phyloP scores from a whole-genome alignment of 2,329 filamentous ascomycete species.

The Aschersonia sp. region DNA sequence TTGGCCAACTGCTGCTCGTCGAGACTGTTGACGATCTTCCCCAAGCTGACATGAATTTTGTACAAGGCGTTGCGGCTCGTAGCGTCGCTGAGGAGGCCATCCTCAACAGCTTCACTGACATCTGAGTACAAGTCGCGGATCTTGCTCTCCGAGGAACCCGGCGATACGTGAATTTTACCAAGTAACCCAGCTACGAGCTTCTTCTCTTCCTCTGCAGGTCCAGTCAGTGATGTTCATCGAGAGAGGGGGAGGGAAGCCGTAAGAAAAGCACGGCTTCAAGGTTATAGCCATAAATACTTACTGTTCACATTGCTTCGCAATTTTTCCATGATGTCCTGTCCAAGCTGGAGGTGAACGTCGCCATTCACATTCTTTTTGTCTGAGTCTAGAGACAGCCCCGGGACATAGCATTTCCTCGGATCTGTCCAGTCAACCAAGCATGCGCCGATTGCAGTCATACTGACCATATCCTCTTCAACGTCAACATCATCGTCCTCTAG shows the following conservation, averaged over 20 bases:
- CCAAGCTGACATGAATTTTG: slow-evolving; percentile 52
- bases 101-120: slow-evolving; percentile 48
- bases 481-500: slow-evolving; percentile 64
- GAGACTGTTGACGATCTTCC: slow-evolving; percentile 51
- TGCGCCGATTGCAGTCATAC: slow-evolving; percentile 61
- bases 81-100: slow-evolving; percentile 42
- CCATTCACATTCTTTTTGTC: slow-evolving; percentile 54
- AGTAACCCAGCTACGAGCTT: slow-evolving; percentile 67
- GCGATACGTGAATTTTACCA: slow-evolving; percentile 66
- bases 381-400: slow-evolving; percentile 32
- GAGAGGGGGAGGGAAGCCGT: too few relatives aligned
- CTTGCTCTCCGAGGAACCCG: slow-evolving; percentile 45
- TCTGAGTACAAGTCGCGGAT: slow-evolving; percentile 42
- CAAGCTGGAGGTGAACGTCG: slow-evolving; percentile 69
- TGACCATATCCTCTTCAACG: slow-evolving; percentile 64
- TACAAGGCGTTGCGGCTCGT: slow-evolving; percentile 49
- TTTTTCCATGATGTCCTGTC: slow-evolving; percentile 61
- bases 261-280: too few relatives aligned
- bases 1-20: slow-evolving; percentile 26
- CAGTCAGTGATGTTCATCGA: slow-evolving; percentile 12
- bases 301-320: slow-evolving; percentile 52
- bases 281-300: slow-evolving; percentile 26
- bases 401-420: slow-evolving; percentile 59
- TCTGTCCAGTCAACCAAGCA: slow-evolving; percentile 93
- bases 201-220: slow-evolving; percentile 59